Percentiles rank a stretch among this genome's conserved stretches.
Evolutionary conservation across 2,329 filamentous ascomycete species (phyloP).

Genomic region (Trichocomaceae sp.): DNA sequence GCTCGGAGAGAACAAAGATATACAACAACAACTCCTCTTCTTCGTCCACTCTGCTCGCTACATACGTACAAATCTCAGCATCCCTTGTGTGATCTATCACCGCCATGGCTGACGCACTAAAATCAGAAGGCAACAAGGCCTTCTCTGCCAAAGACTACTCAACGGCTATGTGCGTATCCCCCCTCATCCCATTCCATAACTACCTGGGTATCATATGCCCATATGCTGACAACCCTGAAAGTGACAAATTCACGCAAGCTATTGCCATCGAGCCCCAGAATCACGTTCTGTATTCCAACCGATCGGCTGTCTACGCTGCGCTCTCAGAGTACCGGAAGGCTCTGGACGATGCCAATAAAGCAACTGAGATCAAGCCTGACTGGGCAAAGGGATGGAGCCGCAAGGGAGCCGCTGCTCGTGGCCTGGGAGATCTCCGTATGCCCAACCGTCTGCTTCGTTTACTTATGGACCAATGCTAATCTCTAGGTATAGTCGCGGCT

Average conservation of each 20-base stretch:
- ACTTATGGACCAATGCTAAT: constrained; percentile 1
- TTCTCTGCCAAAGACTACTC: constrained; percentile 96
- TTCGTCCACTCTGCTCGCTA: not conserved
- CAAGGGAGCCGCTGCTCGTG: constrained; percentile 86
- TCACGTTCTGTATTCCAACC: constrained; percentile 97
- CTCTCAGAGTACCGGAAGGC: constrained; percentile 82
- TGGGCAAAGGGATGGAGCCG: constrained; percentile 96
- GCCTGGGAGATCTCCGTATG: constrained; percentile 69
- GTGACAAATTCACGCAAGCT: constrained; percentile 89
- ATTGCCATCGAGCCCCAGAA: constrained; percentile 83
- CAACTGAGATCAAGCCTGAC: constrained; percentile 89
- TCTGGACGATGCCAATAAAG: constrained; percentile 84
- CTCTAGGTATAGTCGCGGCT: constrained; percentile 56
- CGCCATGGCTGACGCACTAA: constrained; percentile 69
- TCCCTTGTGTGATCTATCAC: not conserved
- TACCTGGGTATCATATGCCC: too few species aligned
- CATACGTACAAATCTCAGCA: not conserved
- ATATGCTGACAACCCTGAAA: constrained; percentile 33
- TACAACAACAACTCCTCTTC: not conserved
- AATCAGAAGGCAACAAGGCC: constrained; percentile 97
- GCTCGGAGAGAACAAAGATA: constrained; percentile 18
- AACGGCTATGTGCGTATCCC: constrained; percentile 74
- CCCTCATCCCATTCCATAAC: constrained; percentile 17
- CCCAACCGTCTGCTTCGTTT: constrained; percentile 6
- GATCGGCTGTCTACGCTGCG: constrained; percentile 80